A percentile compares a stretch with the other conserved stretches of the same genome.
These are phyloP conservation scores for Xylaria sp. DNA, from an alignment of 2,329 filamentous ascomycete species.

Conservation along the genomic window DNA sequence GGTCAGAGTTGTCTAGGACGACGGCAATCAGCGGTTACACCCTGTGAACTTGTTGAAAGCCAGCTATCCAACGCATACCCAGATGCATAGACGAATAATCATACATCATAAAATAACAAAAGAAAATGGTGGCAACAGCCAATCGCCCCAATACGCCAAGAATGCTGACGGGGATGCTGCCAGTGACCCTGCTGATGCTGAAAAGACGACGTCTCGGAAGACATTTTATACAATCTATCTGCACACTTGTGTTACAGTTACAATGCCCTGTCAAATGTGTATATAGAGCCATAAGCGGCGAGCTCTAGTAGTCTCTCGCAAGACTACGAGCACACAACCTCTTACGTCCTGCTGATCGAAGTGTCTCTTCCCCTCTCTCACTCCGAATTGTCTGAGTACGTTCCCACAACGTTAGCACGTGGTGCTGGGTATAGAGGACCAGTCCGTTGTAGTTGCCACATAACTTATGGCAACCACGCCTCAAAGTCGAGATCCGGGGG, in stretches of 20 bases:
- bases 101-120: not conserved
- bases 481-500: constrained; percentile 32
- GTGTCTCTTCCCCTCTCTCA: not conserved
- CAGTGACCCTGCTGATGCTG: constrained; percentile 5
- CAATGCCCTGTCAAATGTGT: not conserved
- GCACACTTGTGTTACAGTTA: not conserved
- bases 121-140: not conserved
- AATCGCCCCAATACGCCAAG: not conserved
- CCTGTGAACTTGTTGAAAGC: not conserved
- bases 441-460: constrained; percentile 28
- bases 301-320: constrained; percentile 28
- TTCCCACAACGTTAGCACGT: constrained; percentile 25
- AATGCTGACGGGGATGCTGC: constrained; percentile 11
- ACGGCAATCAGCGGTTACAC: not conserved
- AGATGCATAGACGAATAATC: not conserved
- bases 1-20: not conserved
- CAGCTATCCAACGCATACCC: not conserved
- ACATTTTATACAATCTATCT: not conserved
- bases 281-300: constrained; percentile 17
- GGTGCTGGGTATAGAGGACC: constrained; percentile 34
- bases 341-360: not conserved
- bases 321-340: constrained; percentile 33
- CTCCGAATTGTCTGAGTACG: not conserved
- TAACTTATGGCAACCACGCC: constrained; percentile 9
- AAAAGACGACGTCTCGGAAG: not conserved